A percentile compares a stretch with the other conserved stretches of the same genome.
Conservation (phyloP, 768 basidiomycete genomes). For the Lactarius pseudohatsudake region DNA sequence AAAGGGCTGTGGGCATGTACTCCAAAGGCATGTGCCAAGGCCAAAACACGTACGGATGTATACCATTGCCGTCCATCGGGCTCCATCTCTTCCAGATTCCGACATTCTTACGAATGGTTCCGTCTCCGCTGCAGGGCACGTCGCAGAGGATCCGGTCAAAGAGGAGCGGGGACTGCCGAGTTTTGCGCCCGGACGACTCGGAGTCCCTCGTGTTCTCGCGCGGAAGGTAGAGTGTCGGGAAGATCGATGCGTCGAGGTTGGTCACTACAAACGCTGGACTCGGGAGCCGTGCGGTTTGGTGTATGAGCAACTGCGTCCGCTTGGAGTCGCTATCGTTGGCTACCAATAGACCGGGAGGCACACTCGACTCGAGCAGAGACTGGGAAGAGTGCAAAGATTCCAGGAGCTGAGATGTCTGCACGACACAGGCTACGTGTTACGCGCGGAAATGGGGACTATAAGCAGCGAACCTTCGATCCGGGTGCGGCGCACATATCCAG, state of each 20-base stretch:
- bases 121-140: constrained; percentile 97
- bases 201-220: constrained; percentile 34
- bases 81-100: constrained; percentile 95
- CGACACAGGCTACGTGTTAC: constrained; percentile 8
- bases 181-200: constrained; percentile 34
- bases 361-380: constrained; percentile 58
- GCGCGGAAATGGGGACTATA: neutral
- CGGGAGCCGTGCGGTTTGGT: constrained; percentile 93
- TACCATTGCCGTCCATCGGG: constrained; percentile 82
- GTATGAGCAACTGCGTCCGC: constrained; percentile 93
- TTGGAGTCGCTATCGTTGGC: constrained; percentile 96
- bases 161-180: constrained; percentile 47
- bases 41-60: constrained; percentile 69
- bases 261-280: constrained; percentile 93
- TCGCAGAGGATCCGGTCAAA: constrained; percentile 96
- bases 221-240: constrained; percentile 60
- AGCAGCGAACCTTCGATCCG: constrained; percentile 76
- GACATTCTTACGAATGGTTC: constrained; percentile 91
- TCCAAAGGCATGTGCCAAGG: neutral
- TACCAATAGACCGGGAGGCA: constrained; percentile 82
- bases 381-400: constrained; percentile 90
- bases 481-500: constrained; percentile 99
- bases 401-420: constrained; percentile 88
- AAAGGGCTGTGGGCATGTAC: neutral
- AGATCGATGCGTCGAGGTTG: constrained; percentile 91